A percentile compares a stretch with the other conserved stretches of the same genome.
Conservation (phyloP, 805 yeast genomes). For the Scheffersomyces amazonensis region DNA sequence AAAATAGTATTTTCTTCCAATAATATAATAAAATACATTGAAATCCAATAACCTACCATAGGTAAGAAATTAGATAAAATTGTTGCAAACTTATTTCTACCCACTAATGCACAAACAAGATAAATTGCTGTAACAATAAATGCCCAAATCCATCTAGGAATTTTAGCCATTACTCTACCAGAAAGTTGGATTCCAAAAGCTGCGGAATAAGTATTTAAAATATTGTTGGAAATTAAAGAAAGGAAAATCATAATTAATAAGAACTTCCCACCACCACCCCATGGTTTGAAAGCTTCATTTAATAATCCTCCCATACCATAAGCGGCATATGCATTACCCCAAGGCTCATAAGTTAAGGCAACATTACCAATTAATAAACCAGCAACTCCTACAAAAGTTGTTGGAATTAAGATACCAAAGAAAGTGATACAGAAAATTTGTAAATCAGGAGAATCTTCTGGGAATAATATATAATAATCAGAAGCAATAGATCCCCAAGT, state of each 20-base stretch:
- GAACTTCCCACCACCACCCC: conserved; percentile 82
- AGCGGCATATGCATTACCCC: conserved; percentile 53
- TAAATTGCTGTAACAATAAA: conserved; percentile 60
- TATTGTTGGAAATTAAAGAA: conserved; percentile 78
- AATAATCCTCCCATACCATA: conserved; percentile 78
- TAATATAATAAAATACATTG: conserved; percentile 71
- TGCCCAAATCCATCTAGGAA: conserved; percentile 81
- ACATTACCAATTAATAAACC: conserved; percentile 70
- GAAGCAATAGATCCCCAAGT: conserved; percentile 90
- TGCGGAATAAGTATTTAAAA: conserved; percentile 76
- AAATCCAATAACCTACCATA: conserved; percentile 89
- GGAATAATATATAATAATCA: conserved; percentile 80
- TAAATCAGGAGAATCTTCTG: conserved; percentile 60
- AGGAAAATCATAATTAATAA: conserved; percentile 65
- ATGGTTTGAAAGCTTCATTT: conserved; percentile 58
- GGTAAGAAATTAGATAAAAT: conserved; percentile 82
- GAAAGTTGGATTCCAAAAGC: conserved; percentile 75
- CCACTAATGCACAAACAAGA: conserved; percentile 70
- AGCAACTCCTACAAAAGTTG: conserved; percentile 71
- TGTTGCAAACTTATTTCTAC: conserved; percentile 66
- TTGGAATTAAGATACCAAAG: conserved; percentile 65
- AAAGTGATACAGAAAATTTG: conserved; percentile 61
- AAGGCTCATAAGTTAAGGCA: conserved; percentile 54
- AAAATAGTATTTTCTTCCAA: conserved; percentile 72
- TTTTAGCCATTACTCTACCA: conserved; percentile 48